Conservation (phyloP, 2,329 filamentous ascomycete genomes). For the Ramularia endophylla region DNA sequence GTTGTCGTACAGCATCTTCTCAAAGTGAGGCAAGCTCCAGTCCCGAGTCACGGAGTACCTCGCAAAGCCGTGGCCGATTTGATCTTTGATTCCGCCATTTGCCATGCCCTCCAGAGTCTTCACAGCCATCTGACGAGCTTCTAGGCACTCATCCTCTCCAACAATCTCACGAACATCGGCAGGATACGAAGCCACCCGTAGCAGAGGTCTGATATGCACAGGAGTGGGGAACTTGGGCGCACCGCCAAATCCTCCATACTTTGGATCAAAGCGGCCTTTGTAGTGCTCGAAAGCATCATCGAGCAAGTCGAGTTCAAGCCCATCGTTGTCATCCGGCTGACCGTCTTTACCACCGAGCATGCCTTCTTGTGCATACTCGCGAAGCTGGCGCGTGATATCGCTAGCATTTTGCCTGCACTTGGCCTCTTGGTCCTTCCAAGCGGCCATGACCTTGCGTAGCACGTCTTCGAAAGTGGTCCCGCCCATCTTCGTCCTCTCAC, state of each 20-base stretch:
- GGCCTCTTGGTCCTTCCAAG: slow-evolving; percentile 80
- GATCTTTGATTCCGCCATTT: slow-evolving; percentile 65
- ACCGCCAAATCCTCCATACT: slow-evolving; percentile 67
- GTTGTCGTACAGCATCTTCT: slow-evolving; percentile 95
- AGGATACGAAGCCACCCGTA: slow-evolving; percentile 68
- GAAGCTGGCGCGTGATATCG: slow-evolving; percentile 72
- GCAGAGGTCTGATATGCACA: slow-evolving; percentile 73
- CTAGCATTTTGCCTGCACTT: slow-evolving; percentile 76
- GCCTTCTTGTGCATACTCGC: slow-evolving; percentile 84
- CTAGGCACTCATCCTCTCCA: slow-evolving; percentile 68
- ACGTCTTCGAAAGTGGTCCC: slow-evolving; percentile 78
- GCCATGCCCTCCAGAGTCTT: slow-evolving; percentile 75
- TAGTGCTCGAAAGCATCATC: slow-evolving; percentile 86
- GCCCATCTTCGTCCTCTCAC: slow-evolving; percentile 39
- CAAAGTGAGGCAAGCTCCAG: slow-evolving; percentile 93
- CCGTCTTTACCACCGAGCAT: slow-evolving; percentile 46
- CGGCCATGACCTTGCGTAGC: slow-evolving; percentile 64
- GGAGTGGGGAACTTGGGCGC: slow-evolving; percentile 90
- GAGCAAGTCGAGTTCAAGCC: slow-evolving; percentile 80
- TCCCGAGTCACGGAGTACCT: slow-evolving; percentile 86
- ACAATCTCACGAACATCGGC: slow-evolving; percentile 75
- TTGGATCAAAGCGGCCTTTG: slow-evolving; percentile 68
- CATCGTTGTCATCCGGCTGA: slow-evolving; percentile 48
- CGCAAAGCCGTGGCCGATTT: slow-evolving; percentile 71
- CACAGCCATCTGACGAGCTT: slow-evolving; percentile 72